A percentile compares a stretch with the other conserved stretches of the same genome.
Evolutionary conservation across 495 filamentous ascomycete genomes (phyloP).

Genomic region (Lasiosphaeriaceae sp.): DNA sequence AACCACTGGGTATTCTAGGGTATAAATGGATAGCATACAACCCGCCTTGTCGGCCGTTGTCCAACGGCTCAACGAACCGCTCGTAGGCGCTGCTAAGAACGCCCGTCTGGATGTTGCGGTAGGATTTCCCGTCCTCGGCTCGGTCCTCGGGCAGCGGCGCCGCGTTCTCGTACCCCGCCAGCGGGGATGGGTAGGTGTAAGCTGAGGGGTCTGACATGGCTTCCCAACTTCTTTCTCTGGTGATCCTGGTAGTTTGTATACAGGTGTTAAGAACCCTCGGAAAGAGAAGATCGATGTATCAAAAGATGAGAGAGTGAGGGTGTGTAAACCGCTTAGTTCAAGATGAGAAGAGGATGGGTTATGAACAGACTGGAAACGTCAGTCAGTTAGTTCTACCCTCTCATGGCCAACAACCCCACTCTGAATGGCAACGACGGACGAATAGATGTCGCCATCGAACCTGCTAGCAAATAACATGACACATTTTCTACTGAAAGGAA

Average conservation of each 20-base stretch:
- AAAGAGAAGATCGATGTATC: no score
- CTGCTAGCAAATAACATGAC: no score
- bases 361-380: no score
- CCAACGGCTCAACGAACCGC: constrained; percentile 59
- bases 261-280: no score
- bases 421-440: no score
- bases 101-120: constrained; percentile 55
- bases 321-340: no score
- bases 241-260: background rate
- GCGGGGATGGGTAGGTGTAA: constrained; percentile 60
- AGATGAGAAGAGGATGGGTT: no score
- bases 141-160: constrained; percentile 60
- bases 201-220: constrained; percentile 2
- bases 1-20: background rate
- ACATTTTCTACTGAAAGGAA: no score
- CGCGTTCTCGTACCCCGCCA: constrained; percentile 61
- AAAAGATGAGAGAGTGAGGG: no score
- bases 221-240: background rate
- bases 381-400: no score
- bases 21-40: constrained; percentile 44
- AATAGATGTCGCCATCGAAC: no score
- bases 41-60: constrained; percentile 55
- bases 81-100: constrained; percentile 60
- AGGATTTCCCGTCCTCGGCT: constrained; percentile 63
- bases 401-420: no score